phyloP scores from a whole-genome alignment of 495 filamentous ascomycete genomes.

The Penicillium herquei region DNA sequence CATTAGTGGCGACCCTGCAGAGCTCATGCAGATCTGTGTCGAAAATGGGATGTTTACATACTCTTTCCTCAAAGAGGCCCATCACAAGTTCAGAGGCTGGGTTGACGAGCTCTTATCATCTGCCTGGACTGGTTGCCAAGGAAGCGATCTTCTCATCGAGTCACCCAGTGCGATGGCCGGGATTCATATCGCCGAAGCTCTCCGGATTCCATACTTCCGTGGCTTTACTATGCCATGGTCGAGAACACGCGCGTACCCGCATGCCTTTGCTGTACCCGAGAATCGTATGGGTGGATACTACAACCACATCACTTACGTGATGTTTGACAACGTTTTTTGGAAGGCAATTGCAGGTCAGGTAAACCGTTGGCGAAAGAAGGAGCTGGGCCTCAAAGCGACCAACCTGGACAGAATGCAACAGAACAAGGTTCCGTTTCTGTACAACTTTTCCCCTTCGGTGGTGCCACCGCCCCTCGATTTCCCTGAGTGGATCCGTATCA shows the following conservation, averaged over 20 bases:
- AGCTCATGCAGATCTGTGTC: constrained; percentile 93
- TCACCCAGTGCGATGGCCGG: constrained; percentile 97
- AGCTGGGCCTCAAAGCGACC: constrained; percentile 75
- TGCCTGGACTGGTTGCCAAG: constrained; percentile 83
- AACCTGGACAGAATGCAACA: constrained; percentile 87
- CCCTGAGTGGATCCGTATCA: constrained; percentile 95
- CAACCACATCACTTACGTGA: constrained; percentile 93
- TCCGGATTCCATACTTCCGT: constrained; percentile 92
- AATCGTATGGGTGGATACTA: constrained; percentile 92
- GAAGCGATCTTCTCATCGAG: constrained; percentile 87
- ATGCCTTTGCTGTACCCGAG: constrained; percentile 94
- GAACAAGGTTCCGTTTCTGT: constrained; percentile 95
- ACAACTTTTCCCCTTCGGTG: constrained; percentile 93
- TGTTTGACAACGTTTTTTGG: constrained; percentile 98
- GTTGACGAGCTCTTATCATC: constrained; percentile 82
- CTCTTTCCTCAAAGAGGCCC: constrained; percentile 84
- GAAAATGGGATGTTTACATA: constrained; percentile 98
- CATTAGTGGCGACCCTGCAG: constrained; percentile 87
- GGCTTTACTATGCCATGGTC: constrained; percentile 99
- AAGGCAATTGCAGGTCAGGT: constrained; percentile 86
- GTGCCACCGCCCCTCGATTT: constrained; percentile 92
- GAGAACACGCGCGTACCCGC: constrained; percentile 89
- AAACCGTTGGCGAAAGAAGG: constrained; percentile 86
- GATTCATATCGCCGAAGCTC: constrained; percentile 96
- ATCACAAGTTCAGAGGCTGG: constrained; percentile 88